Conservation (phyloP, 2,329 filamentous ascomycete genomes). For the Hymenoscyphus fructigenus region DNA sequence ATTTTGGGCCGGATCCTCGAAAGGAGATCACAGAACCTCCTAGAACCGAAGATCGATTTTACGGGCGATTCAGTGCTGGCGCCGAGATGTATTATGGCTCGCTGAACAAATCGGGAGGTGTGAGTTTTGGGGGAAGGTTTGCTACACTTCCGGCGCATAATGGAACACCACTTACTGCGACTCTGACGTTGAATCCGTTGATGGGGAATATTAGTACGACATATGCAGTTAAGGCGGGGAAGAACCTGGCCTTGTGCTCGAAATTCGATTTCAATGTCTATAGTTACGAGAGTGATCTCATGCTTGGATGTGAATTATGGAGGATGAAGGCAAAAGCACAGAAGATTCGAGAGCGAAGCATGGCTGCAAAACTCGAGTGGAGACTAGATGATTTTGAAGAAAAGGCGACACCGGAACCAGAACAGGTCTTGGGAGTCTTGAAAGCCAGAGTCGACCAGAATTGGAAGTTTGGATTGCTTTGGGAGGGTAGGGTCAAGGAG, state of each 20-base stretch:
- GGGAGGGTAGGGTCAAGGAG: slow-evolving; percentile 92
- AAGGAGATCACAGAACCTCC: slow-evolving; percentile 27
- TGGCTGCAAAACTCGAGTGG: slow-evolving; percentile 56
- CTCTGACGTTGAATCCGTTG: slow-evolving; percentile 86
- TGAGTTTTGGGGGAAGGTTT: slow-evolving; percentile 86
- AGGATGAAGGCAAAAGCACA: slow-evolving; percentile 49
- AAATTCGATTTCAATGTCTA: slow-evolving; percentile 97
- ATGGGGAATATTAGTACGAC: slow-evolving; percentile 92
- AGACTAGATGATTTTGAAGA: slow-evolving; percentile 41
- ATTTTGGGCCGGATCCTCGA: slow-evolving; percentile 63
- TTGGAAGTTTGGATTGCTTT: slow-evolving; percentile 79
- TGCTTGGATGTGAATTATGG: slow-evolving; percentile 92
- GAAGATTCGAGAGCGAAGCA: slow-evolving; percentile 44
- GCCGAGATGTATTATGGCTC: slow-evolving; percentile 95
- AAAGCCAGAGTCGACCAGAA: slow-evolving; percentile 90
- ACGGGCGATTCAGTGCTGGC: slow-evolving; percentile 84
- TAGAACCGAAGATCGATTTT: slow-evolving; percentile 56
- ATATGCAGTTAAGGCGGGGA: slow-evolving; percentile 86
- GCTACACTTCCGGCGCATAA: slow-evolving; percentile 78
- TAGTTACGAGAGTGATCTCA: slow-evolving; percentile 93
- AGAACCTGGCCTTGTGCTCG: slow-evolving; percentile 80
- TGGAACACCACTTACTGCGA: slow-evolving; percentile 90
- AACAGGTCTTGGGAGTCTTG: slow-evolving; percentile 79
- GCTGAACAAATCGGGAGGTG: slow-evolving; percentile 87
- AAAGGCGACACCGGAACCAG: slow-evolving; percentile 42